Evolutionary conservation across 495 filamentous ascomycete genomes (phyloP).

Genomic region (Penicillium lagena): DNA sequence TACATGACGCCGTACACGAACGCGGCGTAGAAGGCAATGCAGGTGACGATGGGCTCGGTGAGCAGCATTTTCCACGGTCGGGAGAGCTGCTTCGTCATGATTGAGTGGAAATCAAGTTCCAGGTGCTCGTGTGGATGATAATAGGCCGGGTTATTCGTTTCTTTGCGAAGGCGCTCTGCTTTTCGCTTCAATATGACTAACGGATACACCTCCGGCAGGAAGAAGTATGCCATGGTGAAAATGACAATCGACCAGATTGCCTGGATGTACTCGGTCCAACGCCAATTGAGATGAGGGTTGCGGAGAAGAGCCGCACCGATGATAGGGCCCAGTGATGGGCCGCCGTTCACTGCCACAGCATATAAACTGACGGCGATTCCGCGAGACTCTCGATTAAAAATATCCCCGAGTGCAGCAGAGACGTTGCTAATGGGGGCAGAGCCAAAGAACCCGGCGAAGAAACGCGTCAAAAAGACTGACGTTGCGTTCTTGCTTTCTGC

Average conservation of each 20-base stretch:
- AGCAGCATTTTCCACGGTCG: conserved; percentile 22
- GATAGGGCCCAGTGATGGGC: conserved; percentile 30
- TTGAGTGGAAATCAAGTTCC: conserved; percentile 15
- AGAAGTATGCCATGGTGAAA: conserved; percentile 1
- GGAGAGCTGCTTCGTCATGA: conserved; percentile 13
- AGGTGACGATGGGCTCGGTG: conserved; percentile 19
- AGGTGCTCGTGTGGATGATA: conserved; percentile 22
- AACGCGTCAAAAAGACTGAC: conserved; percentile 27
- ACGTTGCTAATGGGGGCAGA: conserved; percentile 29
- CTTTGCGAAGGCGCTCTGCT: conserved; percentile 13
- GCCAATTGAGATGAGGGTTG: conserved; percentile 25
- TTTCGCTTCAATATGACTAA: conserved; percentile 11
- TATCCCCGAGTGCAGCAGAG: conserved; percentile 37
- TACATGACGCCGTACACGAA: conserved; percentile 12
- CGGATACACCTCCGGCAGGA: conserved; percentile 12
- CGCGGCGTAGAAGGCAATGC: conserved; percentile 18
- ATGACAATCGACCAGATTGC: conserved; percentile 8
- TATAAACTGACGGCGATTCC: conserved; percentile 32
- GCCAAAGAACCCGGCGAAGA: conserved; percentile 31
- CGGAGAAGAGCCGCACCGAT: conserved; percentile 34
- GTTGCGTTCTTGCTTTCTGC: conserved; percentile 21
- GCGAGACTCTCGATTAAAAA: conserved; percentile 15
- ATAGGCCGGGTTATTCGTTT: conserved; percentile 18
- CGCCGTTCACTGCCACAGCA: conserved; percentile 23
- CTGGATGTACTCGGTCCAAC: conserved; percentile 23